Base-by-base conservation (phyloP, 2,329 filamentous ascomycete species). In the Fusarium fujikuroi region DNA sequence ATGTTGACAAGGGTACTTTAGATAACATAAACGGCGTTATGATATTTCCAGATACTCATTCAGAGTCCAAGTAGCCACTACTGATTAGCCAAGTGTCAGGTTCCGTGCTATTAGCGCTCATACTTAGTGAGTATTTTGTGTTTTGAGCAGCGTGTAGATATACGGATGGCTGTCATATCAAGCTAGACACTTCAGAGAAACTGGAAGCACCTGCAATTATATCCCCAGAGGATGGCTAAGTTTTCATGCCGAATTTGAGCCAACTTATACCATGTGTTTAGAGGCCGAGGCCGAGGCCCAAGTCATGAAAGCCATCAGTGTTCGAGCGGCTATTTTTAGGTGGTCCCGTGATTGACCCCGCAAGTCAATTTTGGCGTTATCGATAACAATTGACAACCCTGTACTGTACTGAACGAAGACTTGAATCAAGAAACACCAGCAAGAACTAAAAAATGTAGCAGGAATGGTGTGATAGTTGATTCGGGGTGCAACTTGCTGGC, bases 121-220 rank as follows among this genome's bases (percentile, higher is more conserved):
- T 15, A 4, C 9, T 21, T 16, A 7, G 21, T n/a, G 10, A 50
- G 23, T 32, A 3, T 18, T 3, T 14, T 32, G 11, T 32, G 3
- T 23, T 32, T 23, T 23, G 5, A 18, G 21, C 21, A 47, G 28
- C 21, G 15, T 21, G 21, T 30, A 8, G 5, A 32, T n/a, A 18
- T 9, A 18, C 1, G 2, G 2, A 18, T 2, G 2, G 18, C 6
- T 32, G 15, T 3, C 3, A 14, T 19, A 10, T 14, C 21, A 11
- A 19, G 30, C 21, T 19, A 14, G 5, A 5, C 30, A 14, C 3
- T 6, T 19, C 6, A 34, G 8, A 50, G 21, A 23, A 34, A 7
- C 3, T 2, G 5, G 3, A 18, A 19, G 19, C 1, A 14, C 23
- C 4, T 15, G 9, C 3, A 19, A 34, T 15, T 7, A 23, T 50